Base-by-base conservation (phyloP, 2,329 filamentous ascomycete genomes). In the Exophiala dermatitidis region DNA sequence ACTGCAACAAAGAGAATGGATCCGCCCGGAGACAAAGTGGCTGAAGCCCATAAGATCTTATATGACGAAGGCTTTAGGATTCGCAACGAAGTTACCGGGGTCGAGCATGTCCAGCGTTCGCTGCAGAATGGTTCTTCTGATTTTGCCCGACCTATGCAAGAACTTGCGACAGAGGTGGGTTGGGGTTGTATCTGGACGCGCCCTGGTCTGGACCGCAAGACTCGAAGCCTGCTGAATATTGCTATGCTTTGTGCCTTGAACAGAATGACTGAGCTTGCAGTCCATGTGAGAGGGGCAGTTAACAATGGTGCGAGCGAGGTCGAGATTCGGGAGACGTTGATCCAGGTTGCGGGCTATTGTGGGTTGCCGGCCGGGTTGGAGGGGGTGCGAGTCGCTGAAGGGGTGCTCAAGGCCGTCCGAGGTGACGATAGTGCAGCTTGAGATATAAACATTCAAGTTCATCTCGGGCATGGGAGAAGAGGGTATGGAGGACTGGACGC, bases 151-250 rank as follows among this genome's bases (percentile, higher is more conserved):
- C 77, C 82, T 0, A 78, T 79, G 60, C 82, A 85, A 66, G 77
- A 84, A 59, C 72, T 83, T 36, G 76, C 83, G 1, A 84, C 81
- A 0, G 81, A 84, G 67, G 79, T 74, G 65, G 80, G 78, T 69
- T 85, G 82, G 82, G 82, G 81, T 9, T 75, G 75, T 54, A 76
- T 78, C 29, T 86, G 82, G 82, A 78, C 78, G 2, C 76, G 82
- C 5, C 81, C 80, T 0, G 82, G 82, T 0, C 74, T 85, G 5
- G 75, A 78, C 34, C 74, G 77, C 54, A 82, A 84, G 65, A 77
- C 81, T 60, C 75, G 82, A 44, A 79, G 75, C 49, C 71, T 85
- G 50, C 69, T 85, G 49, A 84, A 84, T 65, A 79, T 85, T 45
- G 81, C 77, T 45, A 84, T 85, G 77, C 71, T 85, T 43, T 79